Conservation (phyloP, 2,329 filamentous ascomycete species). For the Cordyceps cicadae region DNA sequence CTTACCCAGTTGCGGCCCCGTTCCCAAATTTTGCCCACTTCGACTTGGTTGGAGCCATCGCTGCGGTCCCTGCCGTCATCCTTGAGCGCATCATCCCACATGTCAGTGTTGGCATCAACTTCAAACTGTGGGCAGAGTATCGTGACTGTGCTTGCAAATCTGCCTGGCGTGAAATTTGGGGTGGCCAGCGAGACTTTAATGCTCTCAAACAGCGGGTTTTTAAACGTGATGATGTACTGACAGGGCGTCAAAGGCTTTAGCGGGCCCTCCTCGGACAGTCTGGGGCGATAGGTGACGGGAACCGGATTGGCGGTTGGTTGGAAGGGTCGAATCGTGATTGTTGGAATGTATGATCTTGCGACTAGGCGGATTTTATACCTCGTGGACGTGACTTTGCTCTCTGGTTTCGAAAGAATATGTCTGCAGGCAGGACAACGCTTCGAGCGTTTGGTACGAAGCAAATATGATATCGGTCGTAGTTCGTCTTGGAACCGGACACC, state of each 20-base stretch:
- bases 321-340: slow-evolving; percentile 63
- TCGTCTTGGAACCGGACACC: slow-evolving; percentile 60
- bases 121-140: slow-evolving; percentile 92
- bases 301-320: slow-evolving; percentile 29
- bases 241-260: slow-evolving; percentile 51
- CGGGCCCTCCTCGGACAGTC: slow-evolving; percentile 24
- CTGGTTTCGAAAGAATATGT: slow-evolving; percentile 91
- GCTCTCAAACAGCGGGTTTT: slow-evolving; percentile 87
- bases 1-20: slow-evolving; percentile 89
- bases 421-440: slow-evolving; percentile 90
- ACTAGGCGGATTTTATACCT: slow-evolving; percentile 90
- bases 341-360: slow-evolving; percentile 80
- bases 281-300: slow-evolving; percentile 27
- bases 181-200: slow-evolving; percentile 84
- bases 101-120: slow-evolving; percentile 81
- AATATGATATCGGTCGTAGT: slow-evolving; percentile 71
- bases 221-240: slow-evolving; percentile 83
- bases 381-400: slow-evolving; percentile 79
- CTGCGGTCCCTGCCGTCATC: slow-evolving; percentile 35
- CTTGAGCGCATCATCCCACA: slow-evolving; percentile 80
- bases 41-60: slow-evolving; percentile 48
- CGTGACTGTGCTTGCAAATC: slow-evolving; percentile 72
- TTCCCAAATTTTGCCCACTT: slow-evolving; percentile 95
- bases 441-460: slow-evolving; percentile 83
- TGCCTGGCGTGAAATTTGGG: slow-evolving; percentile 67